phyloP scores from a whole-genome alignment of 495 filamentous ascomycete genomes.

The Collariella sp. region DNA sequence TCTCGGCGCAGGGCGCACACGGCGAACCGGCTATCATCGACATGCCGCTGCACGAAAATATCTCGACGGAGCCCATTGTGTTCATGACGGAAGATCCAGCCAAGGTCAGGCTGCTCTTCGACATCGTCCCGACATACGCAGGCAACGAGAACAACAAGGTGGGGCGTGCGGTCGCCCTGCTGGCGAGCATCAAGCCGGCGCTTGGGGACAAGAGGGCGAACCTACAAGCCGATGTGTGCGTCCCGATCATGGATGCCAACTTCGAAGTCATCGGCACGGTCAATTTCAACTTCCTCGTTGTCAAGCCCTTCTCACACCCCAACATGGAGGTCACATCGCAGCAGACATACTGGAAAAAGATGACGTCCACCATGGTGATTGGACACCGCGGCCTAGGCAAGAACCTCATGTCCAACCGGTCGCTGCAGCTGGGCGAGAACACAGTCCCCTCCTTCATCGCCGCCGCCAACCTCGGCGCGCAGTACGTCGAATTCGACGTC shows the following conservation, averaged over 20 bases:
- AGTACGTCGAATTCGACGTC: constrained; percentile 91
- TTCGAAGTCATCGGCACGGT: constrained; percentile 88
- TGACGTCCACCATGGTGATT: constrained; percentile 70
- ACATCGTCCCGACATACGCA: constrained; percentile 94
- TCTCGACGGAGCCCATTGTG: constrained; percentile 82
- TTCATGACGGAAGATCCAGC: constrained; percentile 70
- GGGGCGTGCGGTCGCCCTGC: constrained; percentile 83
- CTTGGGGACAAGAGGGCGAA: constrained; percentile 72
- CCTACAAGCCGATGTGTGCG: constrained; percentile 83
- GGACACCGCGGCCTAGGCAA: constrained; percentile 92
- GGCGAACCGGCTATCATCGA: constrained; percentile 86
- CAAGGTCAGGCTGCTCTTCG: constrained; percentile 85
- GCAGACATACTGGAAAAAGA: constrained; percentile 88
- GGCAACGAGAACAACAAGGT: constrained; percentile 81
- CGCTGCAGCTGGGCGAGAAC: constrained; percentile 91
- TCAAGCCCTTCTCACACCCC: constrained; percentile 89
- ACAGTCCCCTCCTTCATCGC: constrained; percentile 93
- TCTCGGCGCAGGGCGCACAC: constrained; percentile 79
- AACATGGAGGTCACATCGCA: constrained; percentile 84
- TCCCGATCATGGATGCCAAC: constrained; percentile 77
- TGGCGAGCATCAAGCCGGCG: constrained; percentile 72
- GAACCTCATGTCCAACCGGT: constrained; percentile 72
- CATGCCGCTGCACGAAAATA: constrained; percentile 85
- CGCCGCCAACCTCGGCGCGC: constrained; percentile 84
- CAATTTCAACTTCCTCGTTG: constrained; percentile 92